These are phyloP conservation scores for Buxus sempervirens DNA, from an alignment of 164 flowering plant species.

Conservation along the genomic window DNA sequence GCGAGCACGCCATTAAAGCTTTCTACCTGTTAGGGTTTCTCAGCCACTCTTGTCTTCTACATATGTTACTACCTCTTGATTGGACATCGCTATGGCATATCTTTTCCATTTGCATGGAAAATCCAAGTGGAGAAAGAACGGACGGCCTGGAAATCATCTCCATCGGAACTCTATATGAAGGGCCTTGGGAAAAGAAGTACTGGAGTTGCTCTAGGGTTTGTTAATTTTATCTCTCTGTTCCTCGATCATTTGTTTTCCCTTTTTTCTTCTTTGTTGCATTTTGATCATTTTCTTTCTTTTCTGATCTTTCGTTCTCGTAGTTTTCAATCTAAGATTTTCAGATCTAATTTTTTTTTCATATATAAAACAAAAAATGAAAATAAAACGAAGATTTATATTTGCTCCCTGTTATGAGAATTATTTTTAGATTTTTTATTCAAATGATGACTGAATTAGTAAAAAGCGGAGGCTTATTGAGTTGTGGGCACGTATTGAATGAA, in stretches of 20 bases:
- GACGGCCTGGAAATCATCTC: conserved; percentile 75
- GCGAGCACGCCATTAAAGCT: no score
- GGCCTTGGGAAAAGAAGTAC: conserved; percentile 91
- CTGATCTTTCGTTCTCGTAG: neutral
- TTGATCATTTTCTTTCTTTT: neutral
- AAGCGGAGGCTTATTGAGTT: neutral
- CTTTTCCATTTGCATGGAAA: conserved; percentile 24
- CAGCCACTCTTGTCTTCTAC: no score
- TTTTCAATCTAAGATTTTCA: neutral
- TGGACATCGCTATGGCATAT: neutral
- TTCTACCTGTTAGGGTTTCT: no score
- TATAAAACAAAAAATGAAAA: no score
- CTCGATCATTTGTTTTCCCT: neutral
- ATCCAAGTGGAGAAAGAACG: conserved; percentile 18
- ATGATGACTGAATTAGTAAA: no score
- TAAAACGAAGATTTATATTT: no score
- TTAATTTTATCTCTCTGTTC: neutral
- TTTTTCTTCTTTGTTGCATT: neutral
- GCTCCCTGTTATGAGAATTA: neutral
- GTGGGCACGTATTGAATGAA: neutral
- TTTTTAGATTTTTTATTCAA: neutral
- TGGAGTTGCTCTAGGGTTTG: conserved; percentile 97
- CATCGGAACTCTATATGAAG: conserved; percentile 61
- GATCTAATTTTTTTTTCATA: neutral
- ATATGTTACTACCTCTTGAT: neutral